Evolutionary conservation across 176 grass and related monocot species (phyloP).

Genomic region (Hsuehochloa calcarea): DNA sequence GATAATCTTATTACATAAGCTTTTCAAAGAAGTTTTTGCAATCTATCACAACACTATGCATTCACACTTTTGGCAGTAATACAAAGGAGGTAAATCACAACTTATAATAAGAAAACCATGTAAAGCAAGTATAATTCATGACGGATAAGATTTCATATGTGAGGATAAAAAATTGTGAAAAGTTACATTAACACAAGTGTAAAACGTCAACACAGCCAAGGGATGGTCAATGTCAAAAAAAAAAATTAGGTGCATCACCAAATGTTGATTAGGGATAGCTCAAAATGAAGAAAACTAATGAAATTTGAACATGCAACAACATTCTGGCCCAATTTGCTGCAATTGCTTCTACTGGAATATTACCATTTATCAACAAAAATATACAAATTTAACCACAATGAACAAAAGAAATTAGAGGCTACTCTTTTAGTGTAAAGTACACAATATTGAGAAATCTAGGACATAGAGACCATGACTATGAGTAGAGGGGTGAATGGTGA

Average conservation of each 20-base stretch:
- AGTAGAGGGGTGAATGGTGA: background rate
- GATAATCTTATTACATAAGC: background rate
- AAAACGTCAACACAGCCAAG: background rate
- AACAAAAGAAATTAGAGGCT: background rate
- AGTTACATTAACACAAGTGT: background rate
- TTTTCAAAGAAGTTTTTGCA: background rate
- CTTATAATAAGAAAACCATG: background rate
- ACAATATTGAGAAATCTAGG: background rate
- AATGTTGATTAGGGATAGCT: background rate
- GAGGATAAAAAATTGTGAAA: background rate
- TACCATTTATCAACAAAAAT: background rate
- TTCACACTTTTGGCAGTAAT: background rate
- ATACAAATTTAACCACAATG: background rate
- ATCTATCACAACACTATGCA: background rate
- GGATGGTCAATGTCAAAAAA: background rate
- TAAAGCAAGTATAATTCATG: slow-evolving; percentile 11
- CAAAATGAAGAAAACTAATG: background rate
- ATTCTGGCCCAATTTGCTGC: background rate
- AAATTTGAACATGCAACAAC: background rate
- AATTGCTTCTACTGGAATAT: background rate
- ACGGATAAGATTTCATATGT: background rate
- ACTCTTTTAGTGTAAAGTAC: background rate
- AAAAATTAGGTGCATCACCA: background rate
- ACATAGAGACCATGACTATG: background rate
- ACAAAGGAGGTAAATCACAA: background rate